Conservation (phyloP, 176 grass and related monocot genomes). For the Poa pratensis region DNA sequence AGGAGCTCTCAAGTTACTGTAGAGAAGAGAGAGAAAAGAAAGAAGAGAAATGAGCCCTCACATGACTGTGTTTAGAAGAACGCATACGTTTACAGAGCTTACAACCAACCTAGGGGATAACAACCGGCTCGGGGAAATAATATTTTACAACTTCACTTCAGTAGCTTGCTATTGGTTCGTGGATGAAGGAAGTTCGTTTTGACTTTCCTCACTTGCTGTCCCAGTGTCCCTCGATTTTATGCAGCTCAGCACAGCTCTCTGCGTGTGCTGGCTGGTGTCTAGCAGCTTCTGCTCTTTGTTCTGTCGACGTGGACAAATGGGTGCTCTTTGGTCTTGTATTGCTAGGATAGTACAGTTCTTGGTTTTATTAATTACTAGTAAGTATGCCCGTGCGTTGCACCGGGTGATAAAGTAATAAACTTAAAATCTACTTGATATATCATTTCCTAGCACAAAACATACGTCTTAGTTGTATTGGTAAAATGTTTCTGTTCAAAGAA, state of each 20-base stretch:
- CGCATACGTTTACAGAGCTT: not conserved
- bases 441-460: no score
- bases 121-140: not conserved
- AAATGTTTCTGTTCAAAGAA: no score
- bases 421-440: no score
- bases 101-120: not conserved
- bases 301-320: not conserved
- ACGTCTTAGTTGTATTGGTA: no score
- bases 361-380: not conserved
- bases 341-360: no score
- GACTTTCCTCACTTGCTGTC: not conserved
- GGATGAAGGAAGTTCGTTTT: not conserved
- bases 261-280: not conserved
- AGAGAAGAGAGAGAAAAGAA: no score
- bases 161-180: not conserved
- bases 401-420: no score
- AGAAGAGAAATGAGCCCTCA: no score
- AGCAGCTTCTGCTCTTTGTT: not conserved
- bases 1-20: no score
- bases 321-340: no score
- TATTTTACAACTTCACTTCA: not conserved
- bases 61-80: no score
- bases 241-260: not conserved
- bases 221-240: not conserved
- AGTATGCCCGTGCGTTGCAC: no score